Evolutionary conservation across 169 alveolate genomes (phyloP).

Genomic region (Eimeria acervulina): DNA sequence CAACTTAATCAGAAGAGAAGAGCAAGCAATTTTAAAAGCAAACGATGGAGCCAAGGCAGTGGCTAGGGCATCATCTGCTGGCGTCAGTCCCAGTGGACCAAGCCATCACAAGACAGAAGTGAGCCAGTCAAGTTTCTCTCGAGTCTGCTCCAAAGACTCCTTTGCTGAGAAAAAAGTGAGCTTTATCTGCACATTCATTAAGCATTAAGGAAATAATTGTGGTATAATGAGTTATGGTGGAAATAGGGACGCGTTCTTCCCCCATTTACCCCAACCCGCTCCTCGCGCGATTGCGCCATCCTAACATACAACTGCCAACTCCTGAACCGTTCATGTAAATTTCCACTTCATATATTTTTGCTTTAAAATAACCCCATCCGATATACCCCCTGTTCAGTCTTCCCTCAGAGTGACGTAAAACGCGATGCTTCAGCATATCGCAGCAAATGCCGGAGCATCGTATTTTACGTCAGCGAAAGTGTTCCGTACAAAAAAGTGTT

Average conservation of each 20-base stretch:
- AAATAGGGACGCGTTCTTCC: too few species aligned
- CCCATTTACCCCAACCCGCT: too few species aligned
- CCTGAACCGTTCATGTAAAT: too few species aligned
- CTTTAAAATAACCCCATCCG: too few species aligned
- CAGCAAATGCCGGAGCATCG: not conserved
- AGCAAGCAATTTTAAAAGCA: not conserved
- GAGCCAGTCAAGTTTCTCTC: not conserved
- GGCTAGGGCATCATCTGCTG: not conserved
- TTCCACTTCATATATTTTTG: not conserved
- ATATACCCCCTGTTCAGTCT: not conserved
- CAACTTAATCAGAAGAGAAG: not conserved
- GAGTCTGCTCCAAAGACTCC: not conserved
- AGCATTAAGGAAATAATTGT: too few species aligned
- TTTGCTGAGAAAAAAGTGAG: not conserved
- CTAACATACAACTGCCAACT: too few species aligned
- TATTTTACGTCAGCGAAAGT: too few species aligned
- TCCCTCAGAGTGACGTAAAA: not conserved
- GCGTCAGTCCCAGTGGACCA: conserved; percentile 7
- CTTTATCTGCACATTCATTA: not conserved
- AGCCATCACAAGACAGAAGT: not conserved
- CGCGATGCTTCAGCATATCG: not conserved
- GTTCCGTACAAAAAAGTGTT: too few species aligned
- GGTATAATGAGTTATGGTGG: too few species aligned
- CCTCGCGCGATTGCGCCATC: not conserved
- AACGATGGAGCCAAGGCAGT: not conserved